Percentiles rank a stretch among this genome's conserved stretches.
phyloP scores from a whole-genome alignment of 805 yeast genomes.

The Maudiozyma pseudohumilis region DNA sequence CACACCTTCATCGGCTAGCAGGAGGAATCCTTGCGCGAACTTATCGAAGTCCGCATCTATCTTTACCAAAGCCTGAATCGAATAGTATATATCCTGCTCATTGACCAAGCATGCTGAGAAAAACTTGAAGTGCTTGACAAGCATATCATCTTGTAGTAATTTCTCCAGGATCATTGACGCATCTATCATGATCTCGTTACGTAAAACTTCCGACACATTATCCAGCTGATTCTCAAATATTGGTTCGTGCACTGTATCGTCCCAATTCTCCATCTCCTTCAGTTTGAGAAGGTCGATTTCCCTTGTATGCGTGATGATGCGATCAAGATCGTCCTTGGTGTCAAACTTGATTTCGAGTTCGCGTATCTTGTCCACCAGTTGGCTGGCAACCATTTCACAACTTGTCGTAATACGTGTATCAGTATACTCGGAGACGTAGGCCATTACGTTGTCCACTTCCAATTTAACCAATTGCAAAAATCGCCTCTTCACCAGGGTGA shows the following conservation, averaged over 20 bases:
- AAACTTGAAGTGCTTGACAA: constrained; percentile 19
- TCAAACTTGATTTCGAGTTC: constrained; percentile 43
- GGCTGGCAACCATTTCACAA: constrained; percentile 21
- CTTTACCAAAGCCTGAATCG: constrained; percentile 24
- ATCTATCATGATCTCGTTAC: constrained; percentile 44
- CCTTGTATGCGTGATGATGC: constrained; percentile 35
- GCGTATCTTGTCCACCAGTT: constrained; percentile 37
- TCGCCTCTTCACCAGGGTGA: constrained; percentile 31
- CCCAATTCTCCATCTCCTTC: constrained; percentile 50
- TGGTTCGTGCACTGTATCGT: constrained; percentile 31
- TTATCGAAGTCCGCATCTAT: constrained; percentile 31
- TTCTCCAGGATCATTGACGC: constrained; percentile 50
- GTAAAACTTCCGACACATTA: constrained; percentile 38
- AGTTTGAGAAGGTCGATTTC: constrained; percentile 38
- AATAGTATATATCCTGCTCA: constrained; percentile 12
- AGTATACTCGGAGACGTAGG: constrained; percentile 15
- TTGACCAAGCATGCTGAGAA: constrained; percentile 15
- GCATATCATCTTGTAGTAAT: constrained; percentile 24
- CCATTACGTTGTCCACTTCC: constrained; percentile 28
- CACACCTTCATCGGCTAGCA: too few species aligned
- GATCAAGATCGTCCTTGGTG: constrained; percentile 42
- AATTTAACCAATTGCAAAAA: constrained; percentile 35
- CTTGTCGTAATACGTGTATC: constrained; percentile 15
- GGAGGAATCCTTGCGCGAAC: constrained; percentile 21
- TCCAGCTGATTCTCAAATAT: constrained; percentile 34